Base-by-base conservation (phyloP, 345 rosid genomes). In the Erysimum cheiranthoides region DNA sequence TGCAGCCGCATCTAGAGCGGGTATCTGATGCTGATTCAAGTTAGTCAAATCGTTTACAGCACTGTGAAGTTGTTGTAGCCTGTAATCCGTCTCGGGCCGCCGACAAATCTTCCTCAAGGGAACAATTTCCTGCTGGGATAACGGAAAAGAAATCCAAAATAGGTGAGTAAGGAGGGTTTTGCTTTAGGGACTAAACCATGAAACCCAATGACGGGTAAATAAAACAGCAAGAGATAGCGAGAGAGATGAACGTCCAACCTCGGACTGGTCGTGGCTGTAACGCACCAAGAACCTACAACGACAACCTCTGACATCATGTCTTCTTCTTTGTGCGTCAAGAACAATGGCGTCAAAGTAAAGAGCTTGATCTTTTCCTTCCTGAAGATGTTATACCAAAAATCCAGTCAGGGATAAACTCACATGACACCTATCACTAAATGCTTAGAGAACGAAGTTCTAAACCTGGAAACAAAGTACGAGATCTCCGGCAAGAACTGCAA, bases 361-460 rank as follows among this genome's bases (percentile, higher is more conserved):
- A 73, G 99, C 98, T 80, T 96, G 99, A 77, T 91, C 98, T 87
- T 96, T 93, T 21, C 98, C 99, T 88, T 96, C 99, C 99, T 96
- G 80, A 75, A 68, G 75, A 73, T 54, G 21, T 27, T 58, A 74
- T 51, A 49, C 25, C 35, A 73, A 14, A 66, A 12, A 25, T 49
- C 12, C 8, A 25, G 45, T 56, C 25, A 30, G 28, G 17, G 14
- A 79, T 40, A 35, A 46, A 73, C 4, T 46, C 27, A 73, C 30
- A 66, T 36, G 46, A 71, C 61, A 51, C 10, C 61, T 27, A 46
- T 52, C 16, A 30, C n/a, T 10, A 34, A 52, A 78, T 40, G 65
- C 46, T 67, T 47, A 5, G 68, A 30, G 67, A 60, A 21, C 28
- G 8, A 61, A 18, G 27, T 42, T 40, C 31, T 31, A 67, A 54